Base-by-base conservation (phyloP, 257 asterid genomes). In the Salvia miltiorrhiza region DNA sequence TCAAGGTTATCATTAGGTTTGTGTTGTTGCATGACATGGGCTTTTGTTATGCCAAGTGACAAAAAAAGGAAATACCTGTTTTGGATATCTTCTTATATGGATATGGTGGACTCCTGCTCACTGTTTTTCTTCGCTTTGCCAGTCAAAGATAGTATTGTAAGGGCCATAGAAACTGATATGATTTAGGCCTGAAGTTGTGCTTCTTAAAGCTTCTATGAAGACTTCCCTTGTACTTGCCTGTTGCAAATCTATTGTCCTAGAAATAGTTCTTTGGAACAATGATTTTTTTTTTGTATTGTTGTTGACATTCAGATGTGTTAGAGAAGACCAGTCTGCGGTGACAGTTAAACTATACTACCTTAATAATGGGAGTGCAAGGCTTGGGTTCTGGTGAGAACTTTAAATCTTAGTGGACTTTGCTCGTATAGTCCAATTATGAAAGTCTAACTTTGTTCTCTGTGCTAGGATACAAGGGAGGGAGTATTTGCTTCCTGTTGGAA, bases 381-480 rank as follows among this genome's bases (percentile, higher is more conserved):
- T 94, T 78, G 99, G 97, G 50, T 91, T 94, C 82, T 91, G 99
- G 99, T 93, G 82, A 86, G 93, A 56, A 73, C 73, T 64, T 76
- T 53, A 26, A 21, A 57, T 44, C 59, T 13, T 71, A 30, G 33
- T 60, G 40, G 35, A 70, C 56, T 47, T 45, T 57, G 52, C 65
- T 24, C 68, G 19, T 48, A 52, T 35, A 64, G 40, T 60, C 23
- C 63, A 53, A 32, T 73, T 74, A 67, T 66, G 61, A 40, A 61
- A 78, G 66, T 49, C 76, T 67, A 68, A 78, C 71, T 56, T 53
- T 23, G 52, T 69, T 62, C 49, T 2, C 49, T 62, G 49, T 77
- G 79, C 63, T 81, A 94, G 97, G 99, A 76, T 94, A 78, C 93
- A 80, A 81, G 99, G 99, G 73, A 84, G 97, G 81, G 99, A 94